Percentiles rank a stretch among this genome's conserved stretches.
Conservation (phyloP, 805 yeast species). For the Sugiyamaella lignohabitans region DNA sequence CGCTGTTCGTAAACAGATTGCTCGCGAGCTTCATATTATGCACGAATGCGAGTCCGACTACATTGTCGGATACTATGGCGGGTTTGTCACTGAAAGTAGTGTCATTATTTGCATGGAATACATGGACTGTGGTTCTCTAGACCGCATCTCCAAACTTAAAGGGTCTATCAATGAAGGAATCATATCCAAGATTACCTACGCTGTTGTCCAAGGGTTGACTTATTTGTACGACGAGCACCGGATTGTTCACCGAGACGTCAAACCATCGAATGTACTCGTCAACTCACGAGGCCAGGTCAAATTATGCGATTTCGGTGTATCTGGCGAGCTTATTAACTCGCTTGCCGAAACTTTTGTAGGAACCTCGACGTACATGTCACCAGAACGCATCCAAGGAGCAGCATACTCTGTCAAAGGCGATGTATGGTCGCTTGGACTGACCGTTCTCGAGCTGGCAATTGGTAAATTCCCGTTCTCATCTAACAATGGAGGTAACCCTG, state of each 20-base stretch:
- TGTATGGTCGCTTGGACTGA: constrained; percentile 93
- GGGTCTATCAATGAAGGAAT: constrained; percentile 66
- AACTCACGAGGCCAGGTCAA: constrained; percentile 83
- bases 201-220: constrained; percentile 72
- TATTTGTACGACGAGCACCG: constrained; percentile 78
- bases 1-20: constrained; percentile 71
- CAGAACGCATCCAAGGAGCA: constrained; percentile 94
- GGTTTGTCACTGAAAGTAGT: constrained; percentile 61
- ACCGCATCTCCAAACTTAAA: constrained; percentile 55
- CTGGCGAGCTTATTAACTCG: constrained; percentile 85
- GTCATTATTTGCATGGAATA: constrained; percentile 93
- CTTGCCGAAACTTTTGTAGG: constrained; percentile 98
- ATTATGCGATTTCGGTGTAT: constrained; percentile 94
- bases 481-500: constrained; percentile 18
- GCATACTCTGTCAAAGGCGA: constrained; percentile 92
- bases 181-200: constrained; percentile 64
- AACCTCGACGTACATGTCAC: constrained; percentile 95
- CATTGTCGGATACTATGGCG: constrained; percentile 88
- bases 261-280: constrained; percentile 88
- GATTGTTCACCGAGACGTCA: constrained; percentile 92
- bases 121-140: constrained; percentile 91
- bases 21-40: constrained; percentile 82
- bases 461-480: constrained; percentile 68
- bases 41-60: constrained; percentile 78
- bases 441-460: constrained; percentile 80